Conservation (phyloP, 148 eudicot genomes). For the Nepenthes mirabilis region DNA sequence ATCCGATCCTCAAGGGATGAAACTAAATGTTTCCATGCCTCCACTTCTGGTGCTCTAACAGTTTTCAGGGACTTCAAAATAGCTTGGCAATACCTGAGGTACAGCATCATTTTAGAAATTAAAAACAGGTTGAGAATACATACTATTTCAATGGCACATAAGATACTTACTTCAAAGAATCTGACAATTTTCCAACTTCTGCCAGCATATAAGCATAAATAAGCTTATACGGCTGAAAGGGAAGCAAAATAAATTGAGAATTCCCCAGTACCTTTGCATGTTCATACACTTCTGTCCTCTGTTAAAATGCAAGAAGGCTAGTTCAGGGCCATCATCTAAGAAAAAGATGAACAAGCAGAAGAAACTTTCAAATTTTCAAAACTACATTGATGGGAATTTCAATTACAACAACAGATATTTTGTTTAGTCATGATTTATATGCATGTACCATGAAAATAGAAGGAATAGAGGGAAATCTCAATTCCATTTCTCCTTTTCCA, state of each 20-base stretch:
- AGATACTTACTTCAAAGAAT: conserved; percentile 62
- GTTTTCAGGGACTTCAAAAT: conserved; percentile 52
- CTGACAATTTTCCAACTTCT: conserved; percentile 76
- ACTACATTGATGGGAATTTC: no score
- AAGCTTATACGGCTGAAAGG: conserved; percentile 83
- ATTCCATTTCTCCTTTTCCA: no score
- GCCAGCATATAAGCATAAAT: conserved; percentile 82
- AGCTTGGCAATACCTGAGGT: conserved; percentile 71
- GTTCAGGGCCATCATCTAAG: conserved; percentile 6
- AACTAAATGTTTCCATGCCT: conserved; percentile 41
- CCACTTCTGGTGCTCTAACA: conserved; percentile 66
- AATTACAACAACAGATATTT: no score
- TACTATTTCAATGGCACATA: background rate
- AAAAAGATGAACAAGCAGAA: no score
- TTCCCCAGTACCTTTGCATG: conserved; percentile 81
- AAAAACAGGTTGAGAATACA: conserved; percentile 5
- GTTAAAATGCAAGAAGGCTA: conserved; percentile 12
- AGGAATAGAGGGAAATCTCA: no score
- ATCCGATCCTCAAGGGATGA: conserved; percentile 80
- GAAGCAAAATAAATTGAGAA: conserved; percentile 63
- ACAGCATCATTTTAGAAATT: conserved; percentile 10
- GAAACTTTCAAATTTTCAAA: no score
- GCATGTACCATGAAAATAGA: no score
- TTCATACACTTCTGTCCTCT: conserved; percentile 87
- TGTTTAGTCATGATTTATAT: no score